phyloP scores from a whole-genome alignment of 441 rosid genomes.

The Macaranga tanarius region DNA sequence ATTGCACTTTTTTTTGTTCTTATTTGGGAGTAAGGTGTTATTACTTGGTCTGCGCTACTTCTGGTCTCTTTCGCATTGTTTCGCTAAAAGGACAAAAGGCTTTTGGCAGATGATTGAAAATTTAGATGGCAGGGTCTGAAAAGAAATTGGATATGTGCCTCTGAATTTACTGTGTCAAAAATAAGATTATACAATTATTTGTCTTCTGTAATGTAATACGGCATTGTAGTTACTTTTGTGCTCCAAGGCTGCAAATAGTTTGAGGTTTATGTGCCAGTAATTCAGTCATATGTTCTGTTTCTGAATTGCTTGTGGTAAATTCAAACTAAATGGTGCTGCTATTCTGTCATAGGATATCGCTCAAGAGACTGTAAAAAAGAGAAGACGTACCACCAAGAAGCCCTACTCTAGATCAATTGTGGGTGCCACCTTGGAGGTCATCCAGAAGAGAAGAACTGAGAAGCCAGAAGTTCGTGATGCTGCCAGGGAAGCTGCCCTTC shows the following conservation, averaged over 20 bases:
- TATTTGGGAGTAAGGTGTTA: too few species aligned
- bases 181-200: neutral
- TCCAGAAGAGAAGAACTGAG: slow-evolving; percentile 77
- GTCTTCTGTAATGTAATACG: neutral
- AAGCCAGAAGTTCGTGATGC: slow-evolving; percentile 93
- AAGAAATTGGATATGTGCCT: neutral
- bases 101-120: neutral
- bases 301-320: neutral
- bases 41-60: too few species aligned
- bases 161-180: neutral
- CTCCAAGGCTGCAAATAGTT: neutral
- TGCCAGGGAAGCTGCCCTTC: slow-evolving; percentile 81
- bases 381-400: slow-evolving; percentile 71
- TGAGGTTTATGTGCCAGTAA: neutral
- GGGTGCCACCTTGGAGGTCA: slow-evolving; percentile 77
- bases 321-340: neutral
- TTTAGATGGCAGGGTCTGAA: neutral
- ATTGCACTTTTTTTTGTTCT: too few species aligned
- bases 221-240: neutral
- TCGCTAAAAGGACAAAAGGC: neutral
- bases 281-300: neutral
- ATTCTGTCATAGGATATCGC: slow-evolving; percentile 58
- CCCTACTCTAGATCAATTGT: slow-evolving; percentile 87
- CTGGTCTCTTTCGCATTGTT: neutral
- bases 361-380: slow-evolving; percentile 76